Evolutionary conservation across 2,329 filamentous ascomycete genomes (phyloP).

Genomic region (Ophiostoma triangulosporum): DNA sequence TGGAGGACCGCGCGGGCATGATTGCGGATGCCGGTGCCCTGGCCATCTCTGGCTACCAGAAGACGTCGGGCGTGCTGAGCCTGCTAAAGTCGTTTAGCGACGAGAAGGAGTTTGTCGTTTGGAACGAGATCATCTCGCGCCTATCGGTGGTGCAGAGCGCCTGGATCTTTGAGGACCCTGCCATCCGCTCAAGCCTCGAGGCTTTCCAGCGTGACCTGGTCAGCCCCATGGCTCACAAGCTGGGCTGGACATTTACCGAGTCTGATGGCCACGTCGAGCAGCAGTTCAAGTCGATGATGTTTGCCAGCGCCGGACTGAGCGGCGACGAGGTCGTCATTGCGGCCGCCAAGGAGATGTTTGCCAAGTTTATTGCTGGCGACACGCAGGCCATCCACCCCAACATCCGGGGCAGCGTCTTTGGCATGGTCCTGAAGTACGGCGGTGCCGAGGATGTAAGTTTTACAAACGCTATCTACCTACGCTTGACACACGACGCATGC

Average conservation of each 20-base stretch:
- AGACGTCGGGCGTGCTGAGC: slow-evolving; percentile 77
- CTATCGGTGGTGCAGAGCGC: slow-evolving; percentile 67
- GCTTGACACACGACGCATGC: neutral
- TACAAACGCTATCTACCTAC: neutral
- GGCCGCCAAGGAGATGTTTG: slow-evolving; percentile 82
- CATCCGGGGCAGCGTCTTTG: slow-evolving; percentile 74
- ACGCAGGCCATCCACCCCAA: slow-evolving; percentile 78
- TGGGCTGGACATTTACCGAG: slow-evolving; percentile 80
- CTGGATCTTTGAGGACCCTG: slow-evolving; percentile 77
- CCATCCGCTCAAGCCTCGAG: slow-evolving; percentile 62
- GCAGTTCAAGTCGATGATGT: slow-evolving; percentile 88
- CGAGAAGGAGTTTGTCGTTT: slow-evolving; percentile 84
- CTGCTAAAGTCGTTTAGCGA: slow-evolving; percentile 75
- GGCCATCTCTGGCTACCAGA: slow-evolving; percentile 81
- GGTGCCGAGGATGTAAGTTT: slow-evolving; percentile 60
- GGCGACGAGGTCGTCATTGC: slow-evolving; percentile 68
- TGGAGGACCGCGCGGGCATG: slow-evolving; percentile 90
- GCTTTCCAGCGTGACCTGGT: slow-evolving; percentile 70
- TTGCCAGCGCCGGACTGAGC: slow-evolving; percentile 66
- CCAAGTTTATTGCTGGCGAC: slow-evolving; percentile 69
- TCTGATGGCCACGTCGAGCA: slow-evolving; percentile 79
- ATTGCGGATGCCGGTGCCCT: slow-evolving; percentile 85
- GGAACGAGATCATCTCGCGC: slow-evolving; percentile 78
- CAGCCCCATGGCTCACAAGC: slow-evolving; percentile 65
- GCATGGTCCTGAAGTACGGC: slow-evolving; percentile 70